These are phyloP conservation scores for Amphibolis antarctica DNA, from an alignment of 106 monocot genomes.

Conservation along the genomic window DNA sequence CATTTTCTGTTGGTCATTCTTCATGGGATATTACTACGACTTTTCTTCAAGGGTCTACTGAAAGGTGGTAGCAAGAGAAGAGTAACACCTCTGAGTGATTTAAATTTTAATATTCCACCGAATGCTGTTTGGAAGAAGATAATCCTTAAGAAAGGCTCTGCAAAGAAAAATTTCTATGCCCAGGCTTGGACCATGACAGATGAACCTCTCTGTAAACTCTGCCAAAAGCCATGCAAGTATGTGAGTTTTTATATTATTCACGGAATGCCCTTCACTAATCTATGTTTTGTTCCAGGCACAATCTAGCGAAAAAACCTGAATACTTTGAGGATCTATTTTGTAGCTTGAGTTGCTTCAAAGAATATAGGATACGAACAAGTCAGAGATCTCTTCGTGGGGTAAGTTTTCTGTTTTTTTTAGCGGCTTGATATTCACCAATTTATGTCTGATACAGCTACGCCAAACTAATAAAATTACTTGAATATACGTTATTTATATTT, in stretches of 20 bases:
- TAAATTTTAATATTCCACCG: conserved; percentile 48
- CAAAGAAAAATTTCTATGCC: conserved; percentile 49
- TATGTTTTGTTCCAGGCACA: conserved; percentile 34
- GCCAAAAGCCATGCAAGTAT: conserved; percentile 80
- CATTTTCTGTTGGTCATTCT: too few relatives aligned
- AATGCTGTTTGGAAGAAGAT: conserved; percentile 87
- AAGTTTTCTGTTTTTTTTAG: not conserved
- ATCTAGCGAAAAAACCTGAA: conserved; percentile 68
- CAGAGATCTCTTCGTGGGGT: conserved; percentile 73
- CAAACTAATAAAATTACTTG: not conserved
- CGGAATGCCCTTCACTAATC: conserved; percentile 3
- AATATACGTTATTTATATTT: not conserved
- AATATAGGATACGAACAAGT: conserved; percentile 76
- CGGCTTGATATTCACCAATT: not conserved
- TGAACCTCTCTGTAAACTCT: conserved; percentile 88
- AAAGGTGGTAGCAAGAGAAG: conserved; percentile 92
- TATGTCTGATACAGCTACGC: too few relatives aligned
- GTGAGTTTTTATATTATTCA: conserved; percentile 6
- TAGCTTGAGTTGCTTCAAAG: conserved; percentile 57
- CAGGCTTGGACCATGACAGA: conserved; percentile 50
- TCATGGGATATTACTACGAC: too few relatives aligned
- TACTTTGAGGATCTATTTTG: conserved; percentile 97
- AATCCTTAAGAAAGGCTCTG: conserved; percentile 32
- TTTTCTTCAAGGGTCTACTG: conserved; percentile 54
- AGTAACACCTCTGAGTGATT: conserved; percentile 49